Evolutionary conservation across 768 basidiomycete species (phyloP).

Genomic region (Myochromella boudieri): DNA sequence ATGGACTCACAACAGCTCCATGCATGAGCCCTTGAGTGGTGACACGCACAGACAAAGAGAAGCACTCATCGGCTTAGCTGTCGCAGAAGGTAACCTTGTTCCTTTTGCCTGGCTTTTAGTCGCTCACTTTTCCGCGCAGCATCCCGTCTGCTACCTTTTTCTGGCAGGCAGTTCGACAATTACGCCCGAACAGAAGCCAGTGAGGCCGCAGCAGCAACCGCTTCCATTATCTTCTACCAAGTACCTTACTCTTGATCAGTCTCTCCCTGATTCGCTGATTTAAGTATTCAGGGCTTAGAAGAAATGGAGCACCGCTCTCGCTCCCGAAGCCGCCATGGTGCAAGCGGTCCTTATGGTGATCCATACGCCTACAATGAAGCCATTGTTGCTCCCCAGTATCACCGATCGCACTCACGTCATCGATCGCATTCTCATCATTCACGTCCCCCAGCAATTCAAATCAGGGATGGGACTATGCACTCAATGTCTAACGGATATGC

Average conservation of each 20-base stretch:
- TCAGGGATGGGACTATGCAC: constrained; percentile 8
- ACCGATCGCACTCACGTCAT: constrained; percentile 33
- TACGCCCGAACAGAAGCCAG: constrained; percentile 51
- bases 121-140: constrained; percentile 35
- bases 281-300: constrained; percentile 29
- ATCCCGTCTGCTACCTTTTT: constrained; percentile 53
- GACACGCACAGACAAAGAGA: constrained; percentile 65
- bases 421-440: constrained; percentile 40
- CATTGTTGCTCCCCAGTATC: constrained; percentile 21
- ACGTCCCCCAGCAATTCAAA: constrained; percentile 28
- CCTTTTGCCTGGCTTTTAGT: constrained; percentile 4
- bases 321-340: constrained; percentile 28
- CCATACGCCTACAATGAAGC: constrained; percentile 40
- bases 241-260: constrained; percentile 27
- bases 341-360: constrained; percentile 29
- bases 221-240: constrained; percentile 56
- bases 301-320: constrained; percentile 29
- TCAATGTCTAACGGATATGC: background rate
- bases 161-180: constrained; percentile 41
- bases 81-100: constrained; percentile 59
- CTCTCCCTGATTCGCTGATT: background rate
- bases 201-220: constrained; percentile 70
- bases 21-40: constrained; percentile 56
- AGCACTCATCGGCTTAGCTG: constrained; percentile 63
- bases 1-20: constrained; percentile 57